Percentiles rank a stretch among this genome's conserved stretches.
Evolutionary conservation across 2,329 filamentous ascomycete species (phyloP).

Genomic region (Aspergillus pseudoglaucus): DNA sequence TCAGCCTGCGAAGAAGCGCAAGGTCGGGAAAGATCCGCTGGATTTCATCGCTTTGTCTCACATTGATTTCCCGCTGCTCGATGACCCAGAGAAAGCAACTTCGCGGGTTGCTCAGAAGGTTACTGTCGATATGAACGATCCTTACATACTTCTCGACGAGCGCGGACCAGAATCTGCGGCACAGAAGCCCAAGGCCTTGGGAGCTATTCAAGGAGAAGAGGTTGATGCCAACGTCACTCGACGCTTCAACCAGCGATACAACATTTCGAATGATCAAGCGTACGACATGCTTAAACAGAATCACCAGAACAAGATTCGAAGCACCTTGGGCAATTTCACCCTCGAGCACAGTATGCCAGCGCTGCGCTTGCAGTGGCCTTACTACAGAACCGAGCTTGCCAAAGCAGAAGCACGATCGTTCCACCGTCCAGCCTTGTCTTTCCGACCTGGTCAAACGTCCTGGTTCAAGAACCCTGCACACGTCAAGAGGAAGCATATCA

Average conservation of each 20-base stretch:
- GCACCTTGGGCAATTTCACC: slow-evolving; percentile 82
- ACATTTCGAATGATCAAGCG: slow-evolving; percentile 91
- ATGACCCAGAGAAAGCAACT: slow-evolving; percentile 71
- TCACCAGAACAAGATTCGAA: slow-evolving; percentile 90
- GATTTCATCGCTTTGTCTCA: slow-evolving; percentile 49
- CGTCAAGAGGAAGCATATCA: slow-evolving; percentile 75
- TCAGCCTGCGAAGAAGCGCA: slow-evolving; percentile 61
- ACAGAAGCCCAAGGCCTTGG: slow-evolving; percentile 43
- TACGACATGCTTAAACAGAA: slow-evolving; percentile 96
- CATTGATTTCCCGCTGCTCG: slow-evolving; percentile 64
- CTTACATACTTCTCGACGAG: slow-evolving; percentile 76
- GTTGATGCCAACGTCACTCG: slow-evolving; percentile 65
- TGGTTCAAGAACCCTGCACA: slow-evolving; percentile 66
- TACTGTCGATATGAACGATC: slow-evolving; percentile 79
- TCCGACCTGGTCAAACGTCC: slow-evolving; percentile 63
- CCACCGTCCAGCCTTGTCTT: slow-evolving; percentile 71
- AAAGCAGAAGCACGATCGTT: slow-evolving; percentile 70
- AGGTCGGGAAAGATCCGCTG: slow-evolving; percentile 39
- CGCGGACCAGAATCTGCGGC: slow-evolving; percentile 57
- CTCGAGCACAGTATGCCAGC: slow-evolving; percentile 93
- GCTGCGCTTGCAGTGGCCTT: slow-evolving; percentile 85
- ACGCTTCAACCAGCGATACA: slow-evolving; percentile 75
- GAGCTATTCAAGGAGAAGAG: slow-evolving; percentile 45
- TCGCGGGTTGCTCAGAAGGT: slow-evolving; percentile 70
- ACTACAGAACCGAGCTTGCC: slow-evolving; percentile 81